Evolutionary conservation across 1,284 basidiomycete genomes (phyloP).

Genomic region (Xanthoconium separans): DNA sequence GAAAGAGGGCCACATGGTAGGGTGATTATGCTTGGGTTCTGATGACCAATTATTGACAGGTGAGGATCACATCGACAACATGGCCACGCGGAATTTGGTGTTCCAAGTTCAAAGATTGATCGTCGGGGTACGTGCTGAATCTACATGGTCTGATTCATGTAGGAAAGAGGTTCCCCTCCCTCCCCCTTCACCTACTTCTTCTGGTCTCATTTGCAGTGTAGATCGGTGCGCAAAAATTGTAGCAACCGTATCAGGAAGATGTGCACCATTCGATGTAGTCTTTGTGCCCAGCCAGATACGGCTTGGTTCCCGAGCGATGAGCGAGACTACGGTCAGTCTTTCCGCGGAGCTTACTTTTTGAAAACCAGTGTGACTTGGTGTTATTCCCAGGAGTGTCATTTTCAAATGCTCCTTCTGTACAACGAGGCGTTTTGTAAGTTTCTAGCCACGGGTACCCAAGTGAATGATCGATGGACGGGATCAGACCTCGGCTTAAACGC

Average conservation of each 20-base stretch:
- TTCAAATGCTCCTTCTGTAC: background rate
- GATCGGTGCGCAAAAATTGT: constrained; percentile 33
- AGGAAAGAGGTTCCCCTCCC: too few relatives aligned
- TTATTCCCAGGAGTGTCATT: constrained; percentile 13
- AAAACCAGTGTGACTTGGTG: background rate
- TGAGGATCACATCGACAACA: constrained; percentile 42
- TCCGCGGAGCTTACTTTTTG: constrained; percentile 4
- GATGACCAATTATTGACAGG: constrained; percentile 29
- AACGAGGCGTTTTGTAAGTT: background rate
- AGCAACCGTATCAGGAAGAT: constrained; percentile 26
- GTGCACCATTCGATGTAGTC: background rate
- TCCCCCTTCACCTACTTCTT: background rate
- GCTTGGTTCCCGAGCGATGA: background rate
- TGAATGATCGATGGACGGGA: background rate
- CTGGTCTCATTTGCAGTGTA: constrained; percentile 23
- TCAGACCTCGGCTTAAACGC: background rate
- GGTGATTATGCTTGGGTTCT: background rate
- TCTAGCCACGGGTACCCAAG: too few relatives aligned
- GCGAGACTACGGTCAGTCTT: constrained; percentile 27
- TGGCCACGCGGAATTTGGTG: too few relatives aligned
- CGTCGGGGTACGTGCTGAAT: constrained; percentile 16
- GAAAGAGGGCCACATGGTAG: constrained; percentile 41
- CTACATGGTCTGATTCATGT: constrained; percentile 11
- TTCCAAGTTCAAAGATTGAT: background rate
- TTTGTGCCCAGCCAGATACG: too few relatives aligned